These are phyloP conservation scores for Cladosporium sp. DNA, from an alignment of 2,329 filamentous ascomycete species.

Conservation along the genomic window DNA sequence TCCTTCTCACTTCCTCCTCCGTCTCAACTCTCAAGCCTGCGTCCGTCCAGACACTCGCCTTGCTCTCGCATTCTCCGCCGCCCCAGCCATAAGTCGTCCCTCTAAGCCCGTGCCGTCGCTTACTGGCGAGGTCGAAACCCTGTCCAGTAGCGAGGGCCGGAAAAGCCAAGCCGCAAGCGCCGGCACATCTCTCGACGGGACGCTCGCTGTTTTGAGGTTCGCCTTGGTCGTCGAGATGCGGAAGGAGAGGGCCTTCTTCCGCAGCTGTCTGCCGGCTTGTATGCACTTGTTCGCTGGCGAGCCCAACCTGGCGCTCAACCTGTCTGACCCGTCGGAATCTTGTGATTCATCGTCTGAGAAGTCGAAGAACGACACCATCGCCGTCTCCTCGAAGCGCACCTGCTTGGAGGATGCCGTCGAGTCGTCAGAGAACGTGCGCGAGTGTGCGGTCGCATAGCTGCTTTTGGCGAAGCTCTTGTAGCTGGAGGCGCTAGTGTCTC, in stretches of 20 bases:
- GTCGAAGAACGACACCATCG: conserved; percentile 2
- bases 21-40: neutral
- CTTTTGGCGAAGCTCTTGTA: neutral
- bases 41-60: neutral
- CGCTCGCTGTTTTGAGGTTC: neutral
- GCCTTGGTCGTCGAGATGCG: conserved; percentile 1
- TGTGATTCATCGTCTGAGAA: neutral
- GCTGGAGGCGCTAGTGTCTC: conserved; percentile 1
- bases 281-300: neutral
- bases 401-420: neutral
- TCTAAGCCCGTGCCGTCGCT: neutral
- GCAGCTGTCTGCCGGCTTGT: neutral
- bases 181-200: neutral
- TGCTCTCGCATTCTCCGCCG: conserved; percentile 5
- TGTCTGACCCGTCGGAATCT: neutral
- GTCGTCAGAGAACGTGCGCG: neutral
- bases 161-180: neutral
- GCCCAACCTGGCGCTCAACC: neutral
- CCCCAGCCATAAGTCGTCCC: neutral
- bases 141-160: neutral
- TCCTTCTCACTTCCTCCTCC: neutral
- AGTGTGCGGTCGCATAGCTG: neutral
- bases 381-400: neutral
- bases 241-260: conserved; percentile 1
- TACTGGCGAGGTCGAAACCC: neutral